A percentile compares a stretch with the other conserved stretches of the same genome.
Conservation (phyloP, 768 basidiomycete genomes). For the Phanerochaete sordida region DNA sequence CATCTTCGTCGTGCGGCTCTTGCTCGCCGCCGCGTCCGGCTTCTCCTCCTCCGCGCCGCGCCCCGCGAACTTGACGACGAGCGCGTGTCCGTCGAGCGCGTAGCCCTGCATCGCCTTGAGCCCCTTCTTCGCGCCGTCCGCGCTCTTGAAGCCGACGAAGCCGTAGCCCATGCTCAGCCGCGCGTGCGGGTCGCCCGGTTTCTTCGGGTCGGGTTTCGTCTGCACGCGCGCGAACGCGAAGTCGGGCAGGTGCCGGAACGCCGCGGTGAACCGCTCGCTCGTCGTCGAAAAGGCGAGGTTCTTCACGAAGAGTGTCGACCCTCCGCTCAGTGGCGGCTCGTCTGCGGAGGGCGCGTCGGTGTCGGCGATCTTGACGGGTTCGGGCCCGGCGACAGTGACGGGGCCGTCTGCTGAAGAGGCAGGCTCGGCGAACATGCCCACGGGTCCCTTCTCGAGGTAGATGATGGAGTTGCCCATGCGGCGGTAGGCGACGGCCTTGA, state of each 20-base stretch:
- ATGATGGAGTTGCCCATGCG: constrained; percentile 86
- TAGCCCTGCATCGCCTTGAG: constrained; percentile 76
- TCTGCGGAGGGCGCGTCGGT: constrained; percentile 32
- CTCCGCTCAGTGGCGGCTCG: constrained; percentile 47
- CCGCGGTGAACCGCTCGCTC: constrained; percentile 59
- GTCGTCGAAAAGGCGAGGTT: constrained; percentile 94
- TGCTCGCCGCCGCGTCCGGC: constrained; percentile 35
- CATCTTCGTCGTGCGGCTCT: constrained; percentile 84
- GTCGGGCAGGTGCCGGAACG: constrained; percentile 72
- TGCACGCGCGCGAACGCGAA: constrained; percentile 89
- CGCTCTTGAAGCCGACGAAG: constrained; percentile 85
- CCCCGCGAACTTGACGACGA: constrained; percentile 85
- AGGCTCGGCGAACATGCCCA: constrained; percentile 61
- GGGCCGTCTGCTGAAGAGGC: constrained; percentile 9
- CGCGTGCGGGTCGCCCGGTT: constrained; percentile 34
- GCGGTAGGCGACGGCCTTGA: constrained; percentile 81
- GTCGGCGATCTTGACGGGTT: constrained; percentile 42
- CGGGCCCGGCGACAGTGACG: constrained; percentile 20
- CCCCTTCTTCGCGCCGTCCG: constrained; percentile 70
- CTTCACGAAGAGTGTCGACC: constrained; percentile 90
- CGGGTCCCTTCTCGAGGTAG: constrained; percentile 91
- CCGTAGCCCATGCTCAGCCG: constrained; percentile 94
- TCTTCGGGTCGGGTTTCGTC: constrained; percentile 85
- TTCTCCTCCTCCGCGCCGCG: constrained; percentile 59
- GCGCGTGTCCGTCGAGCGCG: constrained; percentile 80